Conservation (phyloP, 2,329 filamentous ascomycete genomes). For the Colletotrichum tamarilloi region DNA sequence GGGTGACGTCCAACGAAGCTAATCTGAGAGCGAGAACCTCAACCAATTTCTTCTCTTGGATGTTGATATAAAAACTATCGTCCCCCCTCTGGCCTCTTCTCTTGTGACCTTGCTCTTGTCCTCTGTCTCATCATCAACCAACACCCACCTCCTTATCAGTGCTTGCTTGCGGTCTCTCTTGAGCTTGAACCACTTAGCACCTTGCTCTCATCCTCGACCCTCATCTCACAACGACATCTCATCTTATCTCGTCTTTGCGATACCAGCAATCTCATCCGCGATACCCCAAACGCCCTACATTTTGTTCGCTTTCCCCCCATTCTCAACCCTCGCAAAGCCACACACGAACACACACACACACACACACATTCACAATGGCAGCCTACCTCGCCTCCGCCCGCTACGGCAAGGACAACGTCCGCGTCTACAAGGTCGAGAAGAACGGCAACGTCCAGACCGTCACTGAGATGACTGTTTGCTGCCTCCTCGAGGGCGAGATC, state of each 20-base stretch:
- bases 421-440: slow-evolving; percentile 92
- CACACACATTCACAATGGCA: slow-evolving; percentile 49
- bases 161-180: neutral
- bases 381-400: slow-evolving; percentile 71
- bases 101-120: neutral
- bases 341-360: neutral
- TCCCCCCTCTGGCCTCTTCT: slow-evolving; percentile 3
- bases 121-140: slow-evolving; percentile 14
- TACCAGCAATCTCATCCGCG: neutral
- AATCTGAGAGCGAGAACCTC: slow-evolving; percentile 15
- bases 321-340: neutral
- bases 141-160: neutral
- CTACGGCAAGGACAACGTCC: slow-evolving; percentile 98
- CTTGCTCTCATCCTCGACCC: neutral
- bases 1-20: slow-evolving; percentile 26
- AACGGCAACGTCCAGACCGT: slow-evolving; percentile 86
- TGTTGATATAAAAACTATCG: slow-evolving; percentile 25
- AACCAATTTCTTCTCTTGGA: neutral
- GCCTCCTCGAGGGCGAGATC: slow-evolving; percentile 92
- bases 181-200: neutral
- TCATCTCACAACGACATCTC: neutral
- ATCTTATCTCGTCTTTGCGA: slow-evolving; percentile 2
- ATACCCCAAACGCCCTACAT: neutral
- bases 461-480: slow-evolving; percentile 94
- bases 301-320: neutral